phyloP scores from a whole-genome alignment of 2,329 filamentous ascomycete genomes.

The Phoma herbarum region DNA sequence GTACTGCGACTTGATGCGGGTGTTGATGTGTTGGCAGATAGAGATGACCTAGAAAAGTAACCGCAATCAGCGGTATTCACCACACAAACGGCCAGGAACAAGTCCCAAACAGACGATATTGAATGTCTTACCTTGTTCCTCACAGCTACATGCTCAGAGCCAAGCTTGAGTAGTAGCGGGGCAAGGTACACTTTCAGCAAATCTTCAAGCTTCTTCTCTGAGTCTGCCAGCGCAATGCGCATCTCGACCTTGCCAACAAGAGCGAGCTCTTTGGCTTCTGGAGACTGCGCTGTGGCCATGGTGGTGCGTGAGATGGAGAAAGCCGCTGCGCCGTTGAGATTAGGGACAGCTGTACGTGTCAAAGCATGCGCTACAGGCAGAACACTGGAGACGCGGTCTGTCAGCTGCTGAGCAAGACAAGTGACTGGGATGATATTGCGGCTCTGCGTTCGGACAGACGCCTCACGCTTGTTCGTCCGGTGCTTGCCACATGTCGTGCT shows the following conservation, averaged over 20 bases:
- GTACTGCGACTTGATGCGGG: constrained; percentile 65
- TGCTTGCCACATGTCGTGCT: constrained; percentile 35
- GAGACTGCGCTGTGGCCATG: constrained; percentile 45
- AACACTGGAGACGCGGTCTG: constrained; percentile 30
- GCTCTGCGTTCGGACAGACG: constrained; percentile 21
- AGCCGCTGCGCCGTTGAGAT: constrained; percentile 9
- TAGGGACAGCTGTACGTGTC: constrained; percentile 13
- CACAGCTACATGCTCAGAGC: constrained; percentile 80
- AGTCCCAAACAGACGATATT: neutral
- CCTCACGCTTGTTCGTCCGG: constrained; percentile 29
- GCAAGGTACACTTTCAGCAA: constrained; percentile 81
- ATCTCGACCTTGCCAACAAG: constrained; percentile 88
- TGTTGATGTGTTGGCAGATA: constrained; percentile 76
- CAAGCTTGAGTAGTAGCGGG: constrained; percentile 84
- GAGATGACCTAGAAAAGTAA: constrained; percentile 63
- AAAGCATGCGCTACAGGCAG: constrained; percentile 37
- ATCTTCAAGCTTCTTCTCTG: constrained; percentile 82
- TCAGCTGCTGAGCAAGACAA: constrained; percentile 20
- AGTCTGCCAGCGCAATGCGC: constrained; percentile 81
- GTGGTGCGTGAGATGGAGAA: constrained; percentile 17
- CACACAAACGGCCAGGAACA: neutral
- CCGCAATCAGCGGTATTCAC: constrained; percentile 45
- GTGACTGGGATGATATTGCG: constrained; percentile 18
- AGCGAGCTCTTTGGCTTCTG: constrained; percentile 77
- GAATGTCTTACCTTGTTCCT: constrained; percentile 71